Conservation (phyloP, 2,329 filamentous ascomycete genomes). For the Neoscytalidium dimidiatum region DNA sequence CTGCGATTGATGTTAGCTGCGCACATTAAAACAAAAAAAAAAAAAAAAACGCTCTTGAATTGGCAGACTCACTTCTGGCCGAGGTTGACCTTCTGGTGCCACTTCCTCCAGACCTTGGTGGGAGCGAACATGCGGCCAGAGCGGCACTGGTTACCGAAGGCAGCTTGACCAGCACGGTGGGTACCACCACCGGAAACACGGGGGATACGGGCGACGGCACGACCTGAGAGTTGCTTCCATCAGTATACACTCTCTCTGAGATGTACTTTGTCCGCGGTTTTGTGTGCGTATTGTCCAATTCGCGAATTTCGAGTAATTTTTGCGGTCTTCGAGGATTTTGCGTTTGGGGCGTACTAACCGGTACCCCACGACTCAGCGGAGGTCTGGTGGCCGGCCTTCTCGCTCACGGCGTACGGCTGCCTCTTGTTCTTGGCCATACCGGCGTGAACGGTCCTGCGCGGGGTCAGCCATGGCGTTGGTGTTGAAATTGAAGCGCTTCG, state of each 20-base stretch:
- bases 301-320: slow-evolving; percentile 13
- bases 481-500: slow-evolving; percentile 9
- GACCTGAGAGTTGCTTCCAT: slow-evolving; percentile 61
- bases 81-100: slow-evolving; percentile 99
- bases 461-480: slow-evolving; percentile 34
- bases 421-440: slow-evolving; percentile 99
- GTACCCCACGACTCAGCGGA: slow-evolving; percentile 99
- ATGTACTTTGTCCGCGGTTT: not conserved
- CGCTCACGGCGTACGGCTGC: slow-evolving; percentile 98
- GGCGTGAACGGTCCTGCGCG: slow-evolving; percentile 75
- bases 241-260: slow-evolving; percentile 1
- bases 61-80: slow-evolving; percentile 77
- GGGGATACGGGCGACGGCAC: slow-evolving; percentile 99
- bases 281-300: slow-evolving; percentile 18
- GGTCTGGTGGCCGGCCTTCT: slow-evolving; percentile 99
- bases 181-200: slow-evolving; percentile 99
- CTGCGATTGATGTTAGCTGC: slow-evolving; percentile 47
- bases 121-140: slow-evolving; percentile 99
- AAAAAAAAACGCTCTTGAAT: slow-evolving; percentile 27
- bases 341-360: slow-evolving; percentile 63
- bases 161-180: slow-evolving; percentile 99
- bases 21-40: not conserved
- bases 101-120: slow-evolving; percentile 99
- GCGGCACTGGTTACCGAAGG: slow-evolving; percentile 99
- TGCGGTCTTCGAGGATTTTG: slow-evolving; percentile 25